A percentile compares a stretch with the other conserved stretches of the same genome.
These are phyloP conservation scores for Plasmodium adleri DNA, from an alignment of 169 alveolate species.

Conservation along the genomic window DNA sequence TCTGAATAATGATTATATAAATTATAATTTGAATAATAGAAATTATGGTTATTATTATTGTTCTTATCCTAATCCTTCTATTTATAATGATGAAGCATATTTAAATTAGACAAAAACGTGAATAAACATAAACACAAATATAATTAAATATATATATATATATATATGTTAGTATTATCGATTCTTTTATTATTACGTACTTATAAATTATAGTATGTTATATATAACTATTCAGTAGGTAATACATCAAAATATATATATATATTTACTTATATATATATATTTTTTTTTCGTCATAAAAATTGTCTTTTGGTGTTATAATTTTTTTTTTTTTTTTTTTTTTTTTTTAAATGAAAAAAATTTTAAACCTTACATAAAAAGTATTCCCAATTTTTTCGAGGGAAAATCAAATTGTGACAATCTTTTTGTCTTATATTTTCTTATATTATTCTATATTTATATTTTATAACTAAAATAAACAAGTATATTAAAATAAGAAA, in stretches of 20 bases:
- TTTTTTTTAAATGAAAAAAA: too few relatives aligned
- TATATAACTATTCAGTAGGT: neutral
- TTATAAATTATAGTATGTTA: too few relatives aligned
- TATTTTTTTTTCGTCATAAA: too few relatives aligned
- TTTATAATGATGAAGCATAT: slow-evolving; percentile 54
- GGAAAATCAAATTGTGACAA: too few relatives aligned
- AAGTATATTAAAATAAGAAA: neutral
- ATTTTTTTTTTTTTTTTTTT: too few relatives aligned
- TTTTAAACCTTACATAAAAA: too few relatives aligned
- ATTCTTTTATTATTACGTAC: too few relatives aligned
- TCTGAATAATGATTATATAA: slow-evolving; percentile 46
- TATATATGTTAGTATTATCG: neutral
- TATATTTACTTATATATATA: neutral
- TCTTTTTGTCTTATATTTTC: too few relatives aligned
- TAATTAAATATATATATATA: neutral
- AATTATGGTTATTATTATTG: slow-evolving; percentile 60
- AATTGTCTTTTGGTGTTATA: too few relatives aligned
- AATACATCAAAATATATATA: neutral
- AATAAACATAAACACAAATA: neutral
- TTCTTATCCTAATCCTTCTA: slow-evolving; percentile 18
- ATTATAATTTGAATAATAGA: slow-evolving; percentile 52
- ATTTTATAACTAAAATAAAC: too few relatives aligned
- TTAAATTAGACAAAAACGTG: slow-evolving; percentile 5
- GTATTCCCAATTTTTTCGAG: too few relatives aligned
- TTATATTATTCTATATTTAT: neutral